Base-by-base conservation (phyloP, 805 yeast species). In the Ogataea paraovalis region DNA sequence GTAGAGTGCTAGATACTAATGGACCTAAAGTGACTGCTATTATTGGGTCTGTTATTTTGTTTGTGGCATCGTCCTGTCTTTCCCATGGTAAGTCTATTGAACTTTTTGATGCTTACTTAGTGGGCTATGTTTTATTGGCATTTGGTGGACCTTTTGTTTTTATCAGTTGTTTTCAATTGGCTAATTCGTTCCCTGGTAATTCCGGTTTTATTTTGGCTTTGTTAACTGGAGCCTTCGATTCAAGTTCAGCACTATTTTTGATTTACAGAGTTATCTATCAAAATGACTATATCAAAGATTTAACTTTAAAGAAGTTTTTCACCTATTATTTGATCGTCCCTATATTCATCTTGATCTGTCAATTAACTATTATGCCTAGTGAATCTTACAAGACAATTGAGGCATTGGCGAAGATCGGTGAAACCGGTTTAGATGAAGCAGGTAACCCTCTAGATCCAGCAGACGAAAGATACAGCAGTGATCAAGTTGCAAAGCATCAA, bases 101-200 rank as follows among this genome's bases (percentile, higher is more conserved):
- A 0, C 5, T 54, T 0, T 55, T 77, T 39, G 97, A 90, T 64
- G 80, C 83, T 3, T 90, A 86, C 64, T 64, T 88, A 34, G 47
- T 68, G 8, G 98, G 97, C 0, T 92, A 87, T 64, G 71, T 85
- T 2, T 65, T 78, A 14, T 70, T 91, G 21, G 97, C 97, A 0
- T 71, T 89, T 48, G 96, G 96, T 6, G 97, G 98, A 4, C 98
- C 98, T 9, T 90, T 91, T 68, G 91, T 86, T 19, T 91, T 87
- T 63, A 90, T 92, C 48, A 84, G 96, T 16, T 81, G 89, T 51
- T 90, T 91, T 75, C 97, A 91, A 60, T 72, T 91, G 62, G 87
- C 97, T 6, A 91, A 90, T 62, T 78, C 87, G 23, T 87, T 90
- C 67, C 96, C 96, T 2, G 77, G 78, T 38, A 80, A 79, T 57